These are phyloP conservation scores for Eugenia klotzschiana DNA, from an alignment of 441 rosid genomes.

Conservation along the genomic window DNA sequence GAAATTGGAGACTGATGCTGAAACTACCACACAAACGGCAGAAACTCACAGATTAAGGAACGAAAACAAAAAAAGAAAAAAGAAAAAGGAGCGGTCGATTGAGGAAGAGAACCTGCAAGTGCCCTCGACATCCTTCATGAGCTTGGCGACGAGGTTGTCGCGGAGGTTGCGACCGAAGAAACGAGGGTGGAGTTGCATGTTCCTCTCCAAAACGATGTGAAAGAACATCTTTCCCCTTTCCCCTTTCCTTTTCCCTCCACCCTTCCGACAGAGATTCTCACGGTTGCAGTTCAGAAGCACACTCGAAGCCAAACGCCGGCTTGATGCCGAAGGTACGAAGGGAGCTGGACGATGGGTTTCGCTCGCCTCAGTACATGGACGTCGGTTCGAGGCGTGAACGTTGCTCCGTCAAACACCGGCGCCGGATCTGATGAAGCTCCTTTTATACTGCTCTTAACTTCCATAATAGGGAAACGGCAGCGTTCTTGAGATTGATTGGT, in stretches of 20 bases:
- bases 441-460: neutral
- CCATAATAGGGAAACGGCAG: neutral
- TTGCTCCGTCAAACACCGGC: neutral
- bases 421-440: neutral
- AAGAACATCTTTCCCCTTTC: constrained; percentile 41
- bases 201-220: constrained; percentile 72
- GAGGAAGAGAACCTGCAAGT: constrained; percentile 59
- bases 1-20: neutral
- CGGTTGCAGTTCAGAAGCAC: neutral
- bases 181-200: constrained; percentile 92
- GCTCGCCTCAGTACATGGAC: neutral
- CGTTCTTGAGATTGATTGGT: neutral
- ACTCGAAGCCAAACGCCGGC: neutral
- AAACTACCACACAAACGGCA: neutral
- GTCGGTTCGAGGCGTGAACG: neutral
- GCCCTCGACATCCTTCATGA: constrained; percentile 93
- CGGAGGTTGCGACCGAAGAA: constrained; percentile 77
- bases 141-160: constrained; percentile 77
- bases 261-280: neutral
- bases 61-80: neutral
- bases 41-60: neutral
- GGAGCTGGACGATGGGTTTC: neutral
- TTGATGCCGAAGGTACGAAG: neutral
- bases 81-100: neutral
- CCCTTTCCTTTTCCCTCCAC: neutral